Percentiles rank a stretch among this genome's conserved stretches.
phyloP scores from a whole-genome alignment of 2,329 filamentous ascomycete genomes.

The Atkinsonella hypoxylon region DNA sequence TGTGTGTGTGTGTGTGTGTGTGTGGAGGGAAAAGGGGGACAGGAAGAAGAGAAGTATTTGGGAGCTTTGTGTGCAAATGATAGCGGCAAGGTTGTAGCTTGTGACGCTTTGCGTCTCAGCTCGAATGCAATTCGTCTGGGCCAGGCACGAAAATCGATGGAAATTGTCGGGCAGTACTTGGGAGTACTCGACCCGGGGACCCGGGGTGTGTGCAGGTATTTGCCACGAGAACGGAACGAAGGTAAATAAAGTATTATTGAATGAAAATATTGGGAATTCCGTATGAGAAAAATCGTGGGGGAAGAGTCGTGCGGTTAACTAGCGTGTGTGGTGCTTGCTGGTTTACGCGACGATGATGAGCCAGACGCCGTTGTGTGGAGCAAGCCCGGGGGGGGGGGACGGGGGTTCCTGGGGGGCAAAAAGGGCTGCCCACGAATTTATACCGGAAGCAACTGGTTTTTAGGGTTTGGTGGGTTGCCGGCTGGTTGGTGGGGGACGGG shows the following conservation, averaged over 20 bases:
- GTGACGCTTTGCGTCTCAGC: slow-evolving; percentile 4
- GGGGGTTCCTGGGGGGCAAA: slow-evolving; percentile 3
- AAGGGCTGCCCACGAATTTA: slow-evolving; percentile 20
- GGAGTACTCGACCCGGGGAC: not conserved
- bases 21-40: not conserved
- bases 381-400: too few relatives aligned
- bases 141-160: not conserved
- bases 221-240: not conserved
- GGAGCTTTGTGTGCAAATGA: not conserved
- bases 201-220: not conserved
- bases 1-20: not conserved
- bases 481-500: slow-evolving; percentile 9
- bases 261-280: not conserved
- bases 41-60: not conserved
- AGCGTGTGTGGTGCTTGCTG: not conserved
- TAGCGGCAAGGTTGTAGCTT: slow-evolving; percentile 5
- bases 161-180: not conserved
- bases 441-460: slow-evolving; percentile 19
- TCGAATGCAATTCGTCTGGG: slow-evolving; percentile 4
- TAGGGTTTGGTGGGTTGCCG: slow-evolving; percentile 14
- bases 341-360: not conserved
- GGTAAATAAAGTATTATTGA: not conserved
- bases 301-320: not conserved
- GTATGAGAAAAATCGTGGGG: not conserved
- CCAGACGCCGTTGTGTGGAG: slow-evolving; percentile 1